phyloP scores from a whole-genome alignment of 2,329 filamentous ascomycete species.

The Ophiostoma piceae region DNA sequence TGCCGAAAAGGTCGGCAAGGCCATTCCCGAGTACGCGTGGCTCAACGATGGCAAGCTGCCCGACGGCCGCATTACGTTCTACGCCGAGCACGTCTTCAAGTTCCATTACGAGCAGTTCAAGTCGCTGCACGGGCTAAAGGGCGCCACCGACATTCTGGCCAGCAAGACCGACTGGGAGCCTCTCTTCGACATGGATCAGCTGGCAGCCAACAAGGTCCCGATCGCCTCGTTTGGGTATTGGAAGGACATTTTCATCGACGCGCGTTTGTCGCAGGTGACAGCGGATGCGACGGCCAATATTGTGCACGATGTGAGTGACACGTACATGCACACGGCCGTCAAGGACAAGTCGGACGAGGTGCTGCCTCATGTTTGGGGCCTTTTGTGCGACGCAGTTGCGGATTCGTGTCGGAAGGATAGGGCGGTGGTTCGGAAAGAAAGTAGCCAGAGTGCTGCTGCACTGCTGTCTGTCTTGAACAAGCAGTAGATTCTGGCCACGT shows the following conservation, averaged over 20 bases:
- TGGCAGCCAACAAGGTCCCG: slow-evolving; percentile 25
- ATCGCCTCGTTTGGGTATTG: slow-evolving; percentile 23
- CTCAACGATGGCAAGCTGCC: slow-evolving; percentile 17
- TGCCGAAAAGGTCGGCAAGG: slow-evolving; percentile 19
- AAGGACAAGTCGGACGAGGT: slow-evolving; percentile 21
- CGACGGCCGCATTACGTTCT: slow-evolving; percentile 16
- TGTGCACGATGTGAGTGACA: background rate
- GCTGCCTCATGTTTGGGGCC: background rate
- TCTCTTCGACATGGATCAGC: slow-evolving; percentile 22
- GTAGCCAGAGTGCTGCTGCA: background rate
- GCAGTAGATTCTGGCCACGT: background rate
- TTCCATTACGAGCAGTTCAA: slow-evolving; percentile 28
- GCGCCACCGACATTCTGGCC: slow-evolving; percentile 22
- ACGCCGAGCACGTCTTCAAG: slow-evolving; percentile 29
- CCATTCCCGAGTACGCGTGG: slow-evolving; percentile 23
- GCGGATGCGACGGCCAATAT: background rate
- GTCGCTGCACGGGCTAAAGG: slow-evolving; percentile 21
- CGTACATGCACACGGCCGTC: slow-evolving; percentile 25
- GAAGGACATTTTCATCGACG: slow-evolving; percentile 26
- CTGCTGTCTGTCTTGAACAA: background rate
- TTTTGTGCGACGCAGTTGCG: background rate
- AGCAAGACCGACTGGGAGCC: slow-evolving; percentile 19
- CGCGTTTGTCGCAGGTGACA: slow-evolving; percentile 14
- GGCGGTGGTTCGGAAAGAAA: background rate
- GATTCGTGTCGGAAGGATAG: background rate